phyloP scores from a whole-genome alignment of 352 stramenopile genomes.

The Pythium phragmitis region DNA sequence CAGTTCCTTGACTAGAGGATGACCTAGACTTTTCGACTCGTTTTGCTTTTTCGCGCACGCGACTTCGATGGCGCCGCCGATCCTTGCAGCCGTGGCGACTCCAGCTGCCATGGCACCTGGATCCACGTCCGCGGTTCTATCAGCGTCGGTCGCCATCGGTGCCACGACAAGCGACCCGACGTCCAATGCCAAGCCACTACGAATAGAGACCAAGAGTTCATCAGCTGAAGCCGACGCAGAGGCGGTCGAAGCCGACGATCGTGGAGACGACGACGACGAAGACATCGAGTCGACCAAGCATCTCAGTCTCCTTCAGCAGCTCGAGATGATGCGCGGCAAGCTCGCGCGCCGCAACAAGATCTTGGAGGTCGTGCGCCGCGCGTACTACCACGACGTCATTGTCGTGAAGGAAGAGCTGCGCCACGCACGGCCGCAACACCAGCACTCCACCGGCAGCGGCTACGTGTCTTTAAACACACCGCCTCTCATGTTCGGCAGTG shows the following conservation, averaged over 20 bases:
- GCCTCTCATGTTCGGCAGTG: not conserved
- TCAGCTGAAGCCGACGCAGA: not conserved
- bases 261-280: slow-evolving; percentile 23
- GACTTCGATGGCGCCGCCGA: not conserved
- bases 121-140: not conserved
- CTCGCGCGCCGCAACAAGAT: slow-evolving; percentile 69
- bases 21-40: not conserved
- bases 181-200: not conserved
- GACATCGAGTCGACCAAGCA: slow-evolving; percentile 39
- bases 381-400: slow-evolving; percentile 83
- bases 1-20: not conserved
- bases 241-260: slow-evolving; percentile 6
- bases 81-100: too few species aligned
- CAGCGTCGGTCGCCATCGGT: not conserved
- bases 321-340: slow-evolving; percentile 71
- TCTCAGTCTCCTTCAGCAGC: slow-evolving; percentile 36
- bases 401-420: slow-evolving; percentile 81
- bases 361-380: slow-evolving; percentile 67
- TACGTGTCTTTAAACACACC: too few species aligned
- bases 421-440: slow-evolving; percentile 16
- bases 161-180: not conserved
- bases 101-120: too few species aligned
- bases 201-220: not conserved
- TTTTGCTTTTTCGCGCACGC: too few species aligned
- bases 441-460: not conserved